Base-by-base conservation (phyloP, 331 rosid genomes). In the Pyracantha coccinea region DNA sequence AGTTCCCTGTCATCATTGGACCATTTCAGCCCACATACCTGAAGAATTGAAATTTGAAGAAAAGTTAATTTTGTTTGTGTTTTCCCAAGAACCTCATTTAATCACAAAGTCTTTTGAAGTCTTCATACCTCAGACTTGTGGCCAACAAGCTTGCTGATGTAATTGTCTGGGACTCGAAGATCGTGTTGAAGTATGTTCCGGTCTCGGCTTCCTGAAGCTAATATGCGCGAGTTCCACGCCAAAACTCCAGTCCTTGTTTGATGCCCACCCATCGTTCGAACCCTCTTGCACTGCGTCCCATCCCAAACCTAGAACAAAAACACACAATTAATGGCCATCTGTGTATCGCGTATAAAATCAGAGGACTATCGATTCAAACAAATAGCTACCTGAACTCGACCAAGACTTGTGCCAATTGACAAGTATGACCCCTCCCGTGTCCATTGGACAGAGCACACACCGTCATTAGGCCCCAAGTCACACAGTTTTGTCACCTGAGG, bases 11-110 rank as follows among this genome's bases (percentile, higher is more conserved):
- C 99, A 80, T 95, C 99, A 55, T 82, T 80, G 68, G 98, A 95
- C 99, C 99, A 95, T 86, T 92, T 95, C 72, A 95, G 84, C 16
- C 99, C 99, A 78, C 99, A 95, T 12, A 95, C 99, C 99, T 93
- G 75, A 14, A 25, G 27, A 28, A 54, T 20, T n/a, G 17, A 78
- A 65, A 54, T 24, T 13, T 21, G 24, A 14, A 25, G 8, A 53
- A 19, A 29, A 6, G 15, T 68, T 8, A 20, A 5, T 16, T 14
- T 21, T 72, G 64, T 25, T 44, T 73, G 19, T 16, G 4, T 10
- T 27, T 62, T 4, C 28, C 23, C 21, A 25, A 44, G 41, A 68
- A 45, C 17, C n/a, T 4, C 12, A 59, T 38, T 16, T 9, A 33
- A 58, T 4, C n/a, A 38, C 45, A 38, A 38, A 41, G 15, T 17